These are phyloP conservation scores for Spencermartinsiella ligniputridi DNA, from an alignment of 1,139 yeast species.

Conservation along the genomic window DNA sequence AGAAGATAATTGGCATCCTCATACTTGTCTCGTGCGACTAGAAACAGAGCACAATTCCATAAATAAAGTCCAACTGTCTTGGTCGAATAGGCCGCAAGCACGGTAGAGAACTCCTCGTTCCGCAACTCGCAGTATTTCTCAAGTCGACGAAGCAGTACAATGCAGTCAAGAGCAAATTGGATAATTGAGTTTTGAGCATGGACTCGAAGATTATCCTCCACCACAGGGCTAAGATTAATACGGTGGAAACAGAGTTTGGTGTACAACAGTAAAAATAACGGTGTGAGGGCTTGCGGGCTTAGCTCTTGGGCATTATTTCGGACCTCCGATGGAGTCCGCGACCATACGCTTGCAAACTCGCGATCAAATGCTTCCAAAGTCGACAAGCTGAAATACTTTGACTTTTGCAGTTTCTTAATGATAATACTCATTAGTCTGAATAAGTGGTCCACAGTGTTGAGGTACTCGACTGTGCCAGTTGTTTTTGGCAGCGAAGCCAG, in stretches of 20 bases:
- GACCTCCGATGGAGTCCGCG: neutral
- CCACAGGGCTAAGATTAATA: constrained; percentile 15
- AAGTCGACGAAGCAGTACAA: constrained; percentile 8
- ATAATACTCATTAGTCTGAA: constrained; percentile 13
- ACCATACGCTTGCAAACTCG: constrained; percentile 11
- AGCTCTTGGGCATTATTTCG: neutral
- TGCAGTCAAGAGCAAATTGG: constrained; percentile 12
- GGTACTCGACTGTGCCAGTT: neutral
- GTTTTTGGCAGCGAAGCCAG: neutral
- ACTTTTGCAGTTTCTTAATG: constrained; percentile 9
- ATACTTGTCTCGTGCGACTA: constrained; percentile 17
- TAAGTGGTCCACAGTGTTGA: constrained; percentile 3
- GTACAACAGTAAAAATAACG: constrained; percentile 3
- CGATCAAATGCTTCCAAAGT: constrained; percentile 16
- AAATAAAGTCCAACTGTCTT: constrained; percentile 14
- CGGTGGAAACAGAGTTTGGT: constrained; percentile 9
- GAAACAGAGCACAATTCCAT: constrained; percentile 19
- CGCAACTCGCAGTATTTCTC: constrained; percentile 2
- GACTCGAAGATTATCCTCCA: constrained; percentile 9
- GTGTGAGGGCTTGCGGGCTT: neutral
- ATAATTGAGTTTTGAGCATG: constrained; percentile 6
- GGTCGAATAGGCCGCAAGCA: constrained; percentile 9
- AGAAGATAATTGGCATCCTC: constrained; percentile 14
- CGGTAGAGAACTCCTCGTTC: constrained; percentile 5
- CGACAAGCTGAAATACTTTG: constrained; percentile 5